These are phyloP conservation scores for Hypsizygus ulmarius DNA, from an alignment of 1,284 basidiomycete species.

Conservation along the genomic window DNA sequence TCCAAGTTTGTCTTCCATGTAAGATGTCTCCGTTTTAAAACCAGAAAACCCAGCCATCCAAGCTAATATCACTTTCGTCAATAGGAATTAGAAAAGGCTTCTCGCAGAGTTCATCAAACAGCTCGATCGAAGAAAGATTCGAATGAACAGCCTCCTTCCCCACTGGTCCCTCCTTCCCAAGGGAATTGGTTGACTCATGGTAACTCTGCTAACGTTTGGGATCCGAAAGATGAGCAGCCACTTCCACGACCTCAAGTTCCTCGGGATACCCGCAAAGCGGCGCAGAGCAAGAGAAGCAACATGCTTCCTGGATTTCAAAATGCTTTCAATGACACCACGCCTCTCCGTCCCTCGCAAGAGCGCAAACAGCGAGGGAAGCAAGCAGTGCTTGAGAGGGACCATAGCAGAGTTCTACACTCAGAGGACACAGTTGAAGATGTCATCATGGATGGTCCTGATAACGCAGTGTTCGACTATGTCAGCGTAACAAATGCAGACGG, in stretches of 20 bases:
- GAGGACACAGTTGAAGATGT: slow-evolving; percentile 6
- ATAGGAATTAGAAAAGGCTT: neutral
- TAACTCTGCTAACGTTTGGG: slow-evolving; percentile 28
- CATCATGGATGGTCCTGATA: slow-evolving; percentile 4
- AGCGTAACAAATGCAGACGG: slow-evolving; percentile 11
- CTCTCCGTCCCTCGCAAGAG: slow-evolving; percentile 25
- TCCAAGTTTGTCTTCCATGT: slow-evolving; percentile 72
- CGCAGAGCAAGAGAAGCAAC: slow-evolving; percentile 29
- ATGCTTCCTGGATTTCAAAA: slow-evolving; percentile 50
- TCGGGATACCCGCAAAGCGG: slow-evolving; percentile 24
- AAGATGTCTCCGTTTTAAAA: slow-evolving; percentile 5
- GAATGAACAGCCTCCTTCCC: slow-evolving; percentile 25
- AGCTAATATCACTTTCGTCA: neutral
- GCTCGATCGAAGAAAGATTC: slow-evolving; percentile 38
- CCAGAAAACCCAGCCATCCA: neutral
- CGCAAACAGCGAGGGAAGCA: slow-evolving; percentile 23
- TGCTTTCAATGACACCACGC: slow-evolving; percentile 39
- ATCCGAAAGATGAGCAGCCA: slow-evolving; percentile 35
- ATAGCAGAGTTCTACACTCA: neutral
- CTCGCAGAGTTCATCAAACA: no score
- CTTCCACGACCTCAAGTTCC: slow-evolving; percentile 29
- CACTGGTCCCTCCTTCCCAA: no score
- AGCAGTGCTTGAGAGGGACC: slow-evolving; percentile 7
- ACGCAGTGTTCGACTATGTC: slow-evolving; percentile 6
- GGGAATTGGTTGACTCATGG: neutral